These are phyloP conservation scores for Phaeophleospora eucalypticola DNA, from an alignment of 2,329 filamentous ascomycete genomes.

Conservation along the genomic window DNA sequence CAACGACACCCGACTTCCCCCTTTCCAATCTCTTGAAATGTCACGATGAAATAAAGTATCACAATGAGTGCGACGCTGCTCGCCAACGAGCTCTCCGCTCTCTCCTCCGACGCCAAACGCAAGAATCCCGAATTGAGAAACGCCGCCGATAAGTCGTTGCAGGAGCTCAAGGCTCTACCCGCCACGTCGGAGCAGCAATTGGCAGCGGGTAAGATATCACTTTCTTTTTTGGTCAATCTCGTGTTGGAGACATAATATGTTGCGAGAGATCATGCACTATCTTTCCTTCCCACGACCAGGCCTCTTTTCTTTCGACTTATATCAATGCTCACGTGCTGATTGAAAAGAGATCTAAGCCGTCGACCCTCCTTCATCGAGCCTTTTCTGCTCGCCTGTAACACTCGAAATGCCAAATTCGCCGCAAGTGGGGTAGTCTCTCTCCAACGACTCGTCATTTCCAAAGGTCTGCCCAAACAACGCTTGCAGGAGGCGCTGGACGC, in stretches of 20 bases:
- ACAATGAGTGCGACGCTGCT: slow-evolving; percentile 31
- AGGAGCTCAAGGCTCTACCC: slow-evolving; percentile 75
- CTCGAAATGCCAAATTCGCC: slow-evolving; percentile 85
- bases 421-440: slow-evolving; percentile 69
- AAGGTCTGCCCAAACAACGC: slow-evolving; percentile 72
- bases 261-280: too few relatives aligned
- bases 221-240: not conserved
- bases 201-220: slow-evolving; percentile 55
- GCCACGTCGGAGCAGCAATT: slow-evolving; percentile 72
- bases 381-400: slow-evolving; percentile 87
- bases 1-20: too few relatives aligned
- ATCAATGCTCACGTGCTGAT: slow-evolving; percentile 24
- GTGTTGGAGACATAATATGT: too few relatives aligned
- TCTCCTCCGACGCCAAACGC: slow-evolving; percentile 71
- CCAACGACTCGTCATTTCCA: slow-evolving; percentile 78
- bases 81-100: slow-evolving; percentile 28
- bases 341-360: slow-evolving; percentile 68
- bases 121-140: slow-evolving; percentile 87
- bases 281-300: too few relatives aligned
- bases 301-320: too few relatives aligned
- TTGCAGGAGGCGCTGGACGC: slow-evolving; percentile 84
- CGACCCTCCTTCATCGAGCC: slow-evolving; percentile 83
- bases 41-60: not conserved
- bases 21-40: not conserved
- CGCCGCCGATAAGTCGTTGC: slow-evolving; percentile 88